Conservation (phyloP, 2,329 filamentous ascomycete species). For the Cucurbitaria berberidis region DNA sequence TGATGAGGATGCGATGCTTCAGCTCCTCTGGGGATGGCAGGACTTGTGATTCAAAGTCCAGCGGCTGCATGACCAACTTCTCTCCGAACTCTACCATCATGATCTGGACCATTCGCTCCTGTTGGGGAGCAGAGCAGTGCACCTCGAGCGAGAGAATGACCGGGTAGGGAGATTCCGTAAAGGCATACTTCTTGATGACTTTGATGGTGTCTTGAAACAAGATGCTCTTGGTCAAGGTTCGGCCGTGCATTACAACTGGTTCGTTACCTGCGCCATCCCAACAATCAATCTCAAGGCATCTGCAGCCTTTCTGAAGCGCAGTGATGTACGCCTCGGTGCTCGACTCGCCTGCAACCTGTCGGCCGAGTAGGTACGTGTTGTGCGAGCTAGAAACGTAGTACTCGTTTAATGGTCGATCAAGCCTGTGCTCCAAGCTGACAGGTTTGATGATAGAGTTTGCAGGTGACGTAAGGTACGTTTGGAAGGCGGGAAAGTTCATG, state of each 20-base stretch:
- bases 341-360: slow-evolving; percentile 86
- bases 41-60: slow-evolving; percentile 70
- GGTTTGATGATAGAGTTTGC: slow-evolving; percentile 71
- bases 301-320: slow-evolving; percentile 84
- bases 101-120: slow-evolving; percentile 84
- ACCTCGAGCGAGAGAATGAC: slow-evolving; percentile 96
- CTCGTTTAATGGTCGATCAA: slow-evolving; percentile 89
- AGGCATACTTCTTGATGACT: slow-evolving; percentile 94
- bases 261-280: slow-evolving; percentile 92
- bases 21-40: slow-evolving; percentile 88
- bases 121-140: slow-evolving; percentile 84
- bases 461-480: slow-evolving; percentile 56
- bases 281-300: slow-evolving; percentile 96
- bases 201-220: slow-evolving; percentile 90
- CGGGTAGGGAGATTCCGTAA: slow-evolving; percentile 83
- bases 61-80: slow-evolving; percentile 76
- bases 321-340: slow-evolving; percentile 95
- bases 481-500: slow-evolving; percentile 81
- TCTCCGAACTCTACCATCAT: slow-evolving; percentile 84
- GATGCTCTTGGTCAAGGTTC: slow-evolving; percentile 85
- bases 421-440: slow-evolving; percentile 64
- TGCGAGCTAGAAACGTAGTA: slow-evolving; percentile 99
- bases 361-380: slow-evolving; percentile 93
- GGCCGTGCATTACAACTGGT: slow-evolving; percentile 89
- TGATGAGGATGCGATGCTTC: slow-evolving; percentile 83